Percentiles rank a stretch among this genome's conserved stretches.
These are phyloP conservation scores for Penicillium digitatum DNA, from an alignment of 2,329 filamentous ascomycete genomes.

Conservation along the genomic window DNA sequence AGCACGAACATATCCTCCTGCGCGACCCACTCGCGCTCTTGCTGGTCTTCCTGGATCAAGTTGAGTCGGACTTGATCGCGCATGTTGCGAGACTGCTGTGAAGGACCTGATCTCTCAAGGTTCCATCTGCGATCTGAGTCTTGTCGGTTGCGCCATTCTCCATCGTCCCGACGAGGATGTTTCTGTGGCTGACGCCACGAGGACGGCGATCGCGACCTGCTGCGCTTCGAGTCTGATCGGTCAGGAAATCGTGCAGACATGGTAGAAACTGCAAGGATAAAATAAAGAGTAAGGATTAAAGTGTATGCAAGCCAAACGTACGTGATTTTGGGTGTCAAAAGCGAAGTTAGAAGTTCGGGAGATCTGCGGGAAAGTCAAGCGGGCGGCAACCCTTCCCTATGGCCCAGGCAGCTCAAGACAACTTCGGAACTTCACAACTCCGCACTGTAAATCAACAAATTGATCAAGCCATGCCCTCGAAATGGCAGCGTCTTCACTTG, in stretches of 20 bases:
- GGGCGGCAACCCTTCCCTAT: conserved; percentile 24
- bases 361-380: conserved; percentile 23
- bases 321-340: conserved; percentile 2
- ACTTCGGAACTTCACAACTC: background rate
- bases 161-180: conserved; percentile 33
- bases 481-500: conserved; percentile 37
- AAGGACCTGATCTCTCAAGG: conserved; percentile 21
- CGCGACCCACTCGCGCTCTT: conserved; percentile 78
- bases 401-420: conserved; percentile 6
- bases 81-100: conserved; percentile 31
- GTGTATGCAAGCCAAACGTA: background rate
- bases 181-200: conserved; percentile 39
- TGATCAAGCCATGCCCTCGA: conserved; percentile 28
- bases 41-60: conserved; percentile 68
- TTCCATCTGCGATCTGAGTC: conserved; percentile 21
- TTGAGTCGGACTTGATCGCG: conserved; percentile 48
- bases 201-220: conserved; percentile 42
- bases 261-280: background rate
- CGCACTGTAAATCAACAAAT: background rate
- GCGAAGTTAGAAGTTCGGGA: conserved; percentile 18
- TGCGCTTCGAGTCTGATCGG: conserved; percentile 37
- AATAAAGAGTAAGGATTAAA: background rate
- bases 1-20: conserved; percentile 95
- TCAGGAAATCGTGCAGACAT: conserved; percentile 37
- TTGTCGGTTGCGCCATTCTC: conserved; percentile 26